These are phyloP conservation scores for Phytophthora citricola DNA, from an alignment of 352 stramenopile species.

Conservation along the genomic window DNA sequence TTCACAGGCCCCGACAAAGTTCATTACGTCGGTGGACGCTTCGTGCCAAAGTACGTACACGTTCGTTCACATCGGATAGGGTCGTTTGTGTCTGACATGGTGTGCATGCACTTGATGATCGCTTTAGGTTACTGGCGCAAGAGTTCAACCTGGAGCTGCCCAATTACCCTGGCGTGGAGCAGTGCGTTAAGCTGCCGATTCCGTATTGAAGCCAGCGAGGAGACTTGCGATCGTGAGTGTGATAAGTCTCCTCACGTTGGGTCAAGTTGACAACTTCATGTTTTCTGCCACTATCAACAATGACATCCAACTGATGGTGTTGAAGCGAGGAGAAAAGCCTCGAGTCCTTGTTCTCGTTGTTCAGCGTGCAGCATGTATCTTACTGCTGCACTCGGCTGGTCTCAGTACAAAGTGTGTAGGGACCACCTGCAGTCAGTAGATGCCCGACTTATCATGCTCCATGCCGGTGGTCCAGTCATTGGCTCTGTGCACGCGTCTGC, in stretches of 20 bases:
- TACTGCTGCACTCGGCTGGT: slow-evolving; percentile 7
- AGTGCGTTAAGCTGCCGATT: slow-evolving; percentile 65
- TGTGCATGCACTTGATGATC: too few relatives aligned
- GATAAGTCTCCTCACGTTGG: neutral
- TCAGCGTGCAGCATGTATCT: too few relatives aligned
- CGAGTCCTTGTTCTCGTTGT: neutral
- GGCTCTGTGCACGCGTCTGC: slow-evolving; percentile 19
- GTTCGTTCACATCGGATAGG: too few relatives aligned
- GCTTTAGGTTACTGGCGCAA: slow-evolving; percentile 55
- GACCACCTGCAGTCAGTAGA: slow-evolving; percentile 24
- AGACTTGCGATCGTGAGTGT: slow-evolving; percentile 19
- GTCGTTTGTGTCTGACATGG: too few relatives aligned
- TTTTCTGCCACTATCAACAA: slow-evolving; percentile 5
- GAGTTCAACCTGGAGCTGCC: slow-evolving; percentile 74
- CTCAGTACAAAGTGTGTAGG: slow-evolving; percentile 31
- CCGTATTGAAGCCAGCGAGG: slow-evolving; percentile 34
- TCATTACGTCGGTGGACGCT: slow-evolving; percentile 97
- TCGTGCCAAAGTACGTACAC: slow-evolving; percentile 88
- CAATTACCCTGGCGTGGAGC: slow-evolving; percentile 61
- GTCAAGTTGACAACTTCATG: slow-evolving; percentile 10
- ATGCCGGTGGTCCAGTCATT: slow-evolving; percentile 22
- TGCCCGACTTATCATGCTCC: slow-evolving; percentile 26
- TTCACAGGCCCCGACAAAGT: slow-evolving; percentile 82
- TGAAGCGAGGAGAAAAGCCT: neutral
- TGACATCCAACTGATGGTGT: neutral